phyloP scores from a whole-genome alignment of 2,329 filamentous ascomycete species.

The Ilyonectria robusta region DNA sequence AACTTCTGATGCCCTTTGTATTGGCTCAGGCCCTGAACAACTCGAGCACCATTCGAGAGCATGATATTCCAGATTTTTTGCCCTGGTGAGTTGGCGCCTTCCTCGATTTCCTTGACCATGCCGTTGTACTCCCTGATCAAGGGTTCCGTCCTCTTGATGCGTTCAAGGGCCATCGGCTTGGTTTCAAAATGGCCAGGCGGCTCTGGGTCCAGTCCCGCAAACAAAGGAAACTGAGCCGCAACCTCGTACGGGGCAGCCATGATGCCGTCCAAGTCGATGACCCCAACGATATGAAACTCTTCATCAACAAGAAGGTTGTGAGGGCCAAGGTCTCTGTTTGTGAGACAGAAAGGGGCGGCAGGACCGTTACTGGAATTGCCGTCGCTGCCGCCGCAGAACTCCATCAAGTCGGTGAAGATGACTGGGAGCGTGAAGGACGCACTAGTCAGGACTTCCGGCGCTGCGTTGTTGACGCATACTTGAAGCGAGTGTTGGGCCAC shows the following conservation, averaged over 20 bases:
- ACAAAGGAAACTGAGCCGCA: not conserved
- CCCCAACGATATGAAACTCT: conserved; percentile 3
- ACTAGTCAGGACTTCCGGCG: conserved; percentile 3
- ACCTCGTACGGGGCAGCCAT: conserved; percentile 3
- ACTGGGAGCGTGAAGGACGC: conserved; percentile 10
- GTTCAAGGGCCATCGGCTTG: not conserved
- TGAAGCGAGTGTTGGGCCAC: not conserved
- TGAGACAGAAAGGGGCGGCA: conserved; percentile 15
- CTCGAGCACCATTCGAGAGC: not conserved
- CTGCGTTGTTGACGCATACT: not conserved
- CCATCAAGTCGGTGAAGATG: conserved; percentile 12
- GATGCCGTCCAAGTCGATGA: conserved; percentile 1
- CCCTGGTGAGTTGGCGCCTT: not conserved
- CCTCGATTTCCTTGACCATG: not conserved
- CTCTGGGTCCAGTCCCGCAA: not conserved
- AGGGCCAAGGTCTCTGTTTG: conserved; percentile 1
- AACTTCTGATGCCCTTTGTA: not conserved
- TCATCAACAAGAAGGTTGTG: conserved; percentile 13
- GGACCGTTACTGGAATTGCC: not conserved
- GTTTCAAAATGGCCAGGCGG: not conserved
- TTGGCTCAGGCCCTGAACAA: not conserved
- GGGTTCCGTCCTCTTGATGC: not conserved
- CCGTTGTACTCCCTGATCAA: not conserved
- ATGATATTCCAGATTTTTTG: not conserved
- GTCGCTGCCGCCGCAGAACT: not conserved